Base-by-base conservation (phyloP, 768 basidiomycete species). In the Lyophyllum semitale region DNA sequence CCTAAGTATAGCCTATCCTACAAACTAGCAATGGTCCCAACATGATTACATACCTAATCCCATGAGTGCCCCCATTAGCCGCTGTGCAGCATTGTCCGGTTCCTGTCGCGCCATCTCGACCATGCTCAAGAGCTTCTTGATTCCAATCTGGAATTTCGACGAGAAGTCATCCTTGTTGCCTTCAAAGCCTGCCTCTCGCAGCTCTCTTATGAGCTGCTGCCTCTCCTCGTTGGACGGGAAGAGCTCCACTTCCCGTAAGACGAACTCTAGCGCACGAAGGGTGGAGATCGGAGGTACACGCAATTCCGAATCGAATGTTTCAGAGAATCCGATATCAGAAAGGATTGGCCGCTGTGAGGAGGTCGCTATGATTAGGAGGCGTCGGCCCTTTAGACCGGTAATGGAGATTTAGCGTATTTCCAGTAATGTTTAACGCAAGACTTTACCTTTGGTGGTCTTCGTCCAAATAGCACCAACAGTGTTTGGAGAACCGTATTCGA, bases 61-160 rank as follows among this genome's bases (percentile, higher is more conserved):
- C 75, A 90, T 78, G 51, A 93, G 68, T 33, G 83, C 84, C 44
- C 76, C 78, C 53, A 79, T 80, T 55, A 94, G 70, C 55, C 91
- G 78, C 64, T 88, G 84, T 26, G 84, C 91, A 15, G 86, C 89
- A 58, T 85, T 87, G 47, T 91, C 87, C 1, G 93, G 93, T 65
- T 97, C 96, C 74, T 98, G 97, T 65, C 96, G 81, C 45, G 95
- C 92, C 95, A 97, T 98, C 79, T 99, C 97, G 18, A 95, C 80
- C 52, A 91, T 80, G 56, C 87, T 93, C 67, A 99, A 70, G 69
- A 99, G 65, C 73, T 91, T 95, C 84, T 98, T 98, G 65, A 99
- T 85, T 0, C 97, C 97, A 44, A 98, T 88, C 59, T 88, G 84
- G 61, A 95, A 61, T 44, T 74, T 78, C 13, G 79, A 64, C 11